Evolutionary conservation across 2,329 filamentous ascomycete species (phyloP).

Genomic region (Ceratocystis cacaofunesta): DNA sequence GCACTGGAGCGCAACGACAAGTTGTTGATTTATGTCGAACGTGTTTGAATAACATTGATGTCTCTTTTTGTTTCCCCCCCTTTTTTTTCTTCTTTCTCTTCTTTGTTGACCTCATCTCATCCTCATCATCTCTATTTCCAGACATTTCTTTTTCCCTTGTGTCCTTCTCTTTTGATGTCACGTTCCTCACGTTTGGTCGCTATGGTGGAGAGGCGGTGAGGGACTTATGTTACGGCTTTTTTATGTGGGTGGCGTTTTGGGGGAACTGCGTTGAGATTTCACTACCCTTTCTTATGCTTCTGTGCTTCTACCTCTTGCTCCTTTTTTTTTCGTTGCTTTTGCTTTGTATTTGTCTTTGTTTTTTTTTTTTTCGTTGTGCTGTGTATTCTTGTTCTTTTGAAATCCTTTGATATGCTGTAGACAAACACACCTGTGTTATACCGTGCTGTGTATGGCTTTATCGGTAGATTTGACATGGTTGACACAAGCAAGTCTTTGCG

Average conservation of each 20-base stretch:
- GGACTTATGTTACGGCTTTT: background rate
- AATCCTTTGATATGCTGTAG: too few relatives aligned
- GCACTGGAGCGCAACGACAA: conserved; percentile 79
- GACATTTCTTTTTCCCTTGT: conserved; percentile 5
- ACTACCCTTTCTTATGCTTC: background rate
- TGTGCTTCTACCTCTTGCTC: background rate
- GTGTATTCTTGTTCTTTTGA: background rate
- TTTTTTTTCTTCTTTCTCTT: background rate
- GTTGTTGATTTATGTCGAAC: conserved; percentile 59
- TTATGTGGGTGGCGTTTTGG: conserved; percentile 3
- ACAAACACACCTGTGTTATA: too few relatives aligned
- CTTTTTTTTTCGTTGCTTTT: background rate
- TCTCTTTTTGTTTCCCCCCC: background rate
- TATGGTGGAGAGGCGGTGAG: background rate
- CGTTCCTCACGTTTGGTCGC: conserved; percentile 3
- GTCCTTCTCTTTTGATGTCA: conserved; percentile 1
- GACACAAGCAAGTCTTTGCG: too few relatives aligned
- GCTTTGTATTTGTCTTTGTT: background rate
- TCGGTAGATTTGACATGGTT: too few relatives aligned
- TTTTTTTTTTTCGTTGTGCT: background rate
- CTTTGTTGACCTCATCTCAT: background rate
- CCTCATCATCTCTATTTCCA: background rate
- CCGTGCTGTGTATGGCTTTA: too few relatives aligned
- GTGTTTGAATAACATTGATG: conserved; percentile 25
- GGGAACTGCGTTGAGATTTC: conserved; percentile 1